A percentile compares a stretch with the other conserved stretches of the same genome.
phyloP scores from a whole-genome alignment of 2,329 filamentous ascomycete genomes.

The Trichoderma atrobrunneum region DNA sequence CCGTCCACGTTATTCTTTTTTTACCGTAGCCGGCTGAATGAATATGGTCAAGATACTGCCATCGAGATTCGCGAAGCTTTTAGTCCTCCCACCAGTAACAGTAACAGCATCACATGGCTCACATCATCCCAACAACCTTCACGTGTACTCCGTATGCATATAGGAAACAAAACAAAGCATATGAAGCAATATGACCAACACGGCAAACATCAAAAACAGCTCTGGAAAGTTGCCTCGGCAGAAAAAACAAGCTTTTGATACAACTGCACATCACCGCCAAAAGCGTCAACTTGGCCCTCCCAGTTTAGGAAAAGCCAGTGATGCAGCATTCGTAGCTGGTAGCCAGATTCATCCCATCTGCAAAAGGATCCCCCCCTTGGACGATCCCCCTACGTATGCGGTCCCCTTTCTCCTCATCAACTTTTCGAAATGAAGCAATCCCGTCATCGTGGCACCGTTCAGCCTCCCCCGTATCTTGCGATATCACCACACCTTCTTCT shows the following conservation, averaged over 20 bases:
- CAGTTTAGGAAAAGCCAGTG: neutral
- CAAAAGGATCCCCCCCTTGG: neutral
- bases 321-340: neutral
- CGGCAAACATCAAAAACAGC: neutral
- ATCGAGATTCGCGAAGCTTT: neutral
- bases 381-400: neutral
- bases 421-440: neutral
- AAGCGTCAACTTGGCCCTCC: neutral
- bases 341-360: neutral
- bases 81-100: neutral
- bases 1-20: neutral
- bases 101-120: neutral
- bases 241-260: neutral
- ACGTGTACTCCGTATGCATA: neutral
- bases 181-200: neutral
- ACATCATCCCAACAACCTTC: neutral
- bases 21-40: neutral
- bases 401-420: neutral
- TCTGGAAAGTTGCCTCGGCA: neutral
- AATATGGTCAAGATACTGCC: neutral
- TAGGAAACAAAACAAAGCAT: neutral
- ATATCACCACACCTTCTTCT: slow-evolving; percentile 14
- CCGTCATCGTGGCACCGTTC: neutral
- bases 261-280: neutral
- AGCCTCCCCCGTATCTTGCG: neutral